Evolutionary conservation across 352 stramenopile species (phyloP), one percentile per base, ranked within the genome.

Genomic region (Halophytophthora polymorphica): DNA sequence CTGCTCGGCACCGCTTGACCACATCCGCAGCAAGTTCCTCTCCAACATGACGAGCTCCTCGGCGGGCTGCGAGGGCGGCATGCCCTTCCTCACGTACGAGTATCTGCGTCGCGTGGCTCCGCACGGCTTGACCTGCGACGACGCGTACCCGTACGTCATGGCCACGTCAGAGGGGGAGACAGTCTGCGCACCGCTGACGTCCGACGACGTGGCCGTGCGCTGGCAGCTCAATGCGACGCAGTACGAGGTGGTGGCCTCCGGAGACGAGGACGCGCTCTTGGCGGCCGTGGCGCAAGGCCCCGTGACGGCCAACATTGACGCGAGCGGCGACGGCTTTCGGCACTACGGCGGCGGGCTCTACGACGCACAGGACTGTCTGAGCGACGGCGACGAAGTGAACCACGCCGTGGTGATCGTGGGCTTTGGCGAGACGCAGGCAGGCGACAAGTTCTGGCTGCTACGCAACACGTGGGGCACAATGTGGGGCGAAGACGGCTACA

Each of bases 391-490:
- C 6, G 73, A 83, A 50, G 76, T 94, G n/a, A 90, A 94, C 55
- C 83, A 96, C 53, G 88, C 88, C 3, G 85, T 96, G 15, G 83
- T 96, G 38, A 34, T 93, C 22, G 82, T 93, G 6, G 88, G 88
- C 6, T 96, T 88, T 51, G 88, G 83, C 37, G 69, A 92, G 50
- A 93, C 77, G 1, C 65, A 70, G 2, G 53, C 60, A 11, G 85
- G 82, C 1, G 66, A 90, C 1, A 69, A 90, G 54, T 96, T 91
- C 66, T 96, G 88, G 88, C 73, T 94, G 46, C 68, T 96, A 19
- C 88, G 88, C 18, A 96, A 96, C 61, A 94, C 80, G 11, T 96
- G 88, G 88, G 86, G 88, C 0, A 83, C 80, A 1, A 93, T 95
- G 80, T 96, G 86, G 88, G 84, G 83, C 46, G 81, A 92, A 49